Conservation (phyloP, 306 rosid genomes). For the Hippophae tibetana region DNA sequence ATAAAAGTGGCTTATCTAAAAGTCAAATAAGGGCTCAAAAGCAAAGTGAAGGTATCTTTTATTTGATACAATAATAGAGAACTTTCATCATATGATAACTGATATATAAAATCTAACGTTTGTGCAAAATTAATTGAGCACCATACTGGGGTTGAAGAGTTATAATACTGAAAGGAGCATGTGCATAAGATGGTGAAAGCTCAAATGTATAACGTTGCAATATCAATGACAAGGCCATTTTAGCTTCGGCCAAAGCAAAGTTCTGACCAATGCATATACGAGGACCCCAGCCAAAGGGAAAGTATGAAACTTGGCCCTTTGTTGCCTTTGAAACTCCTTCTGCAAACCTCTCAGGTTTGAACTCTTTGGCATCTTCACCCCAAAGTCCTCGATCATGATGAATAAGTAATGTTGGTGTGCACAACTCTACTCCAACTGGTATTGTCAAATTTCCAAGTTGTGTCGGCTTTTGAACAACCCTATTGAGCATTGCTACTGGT, state of each 20-base stretch:
- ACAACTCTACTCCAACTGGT: constrained; percentile 1
- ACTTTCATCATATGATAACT: too few relatives aligned
- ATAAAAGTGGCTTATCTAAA: too few relatives aligned
- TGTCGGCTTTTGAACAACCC: neutral
- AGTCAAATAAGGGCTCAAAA: too few relatives aligned
- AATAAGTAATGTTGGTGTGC: neutral
- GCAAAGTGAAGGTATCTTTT: too few relatives aligned
- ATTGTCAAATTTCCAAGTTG: constrained; percentile 2
- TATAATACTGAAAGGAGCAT: too few relatives aligned
- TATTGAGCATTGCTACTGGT: neutral
- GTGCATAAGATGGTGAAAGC: too few relatives aligned
- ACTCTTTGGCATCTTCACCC: constrained; percentile 41
- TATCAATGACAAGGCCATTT: constrained; percentile 11
- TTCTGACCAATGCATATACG: constrained; percentile 36
- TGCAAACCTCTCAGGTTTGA: constrained; percentile 35
- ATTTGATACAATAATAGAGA: too few relatives aligned
- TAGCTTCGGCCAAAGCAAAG: constrained; percentile 18
- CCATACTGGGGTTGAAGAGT: too few relatives aligned
- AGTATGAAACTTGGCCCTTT: constrained; percentile 22
- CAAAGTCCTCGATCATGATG: constrained; percentile 13
- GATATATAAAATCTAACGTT: too few relatives aligned
- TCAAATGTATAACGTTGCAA: constrained; percentile 17
- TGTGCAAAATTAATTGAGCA: too few relatives aligned
- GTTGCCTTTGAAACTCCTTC: constrained; percentile 31
- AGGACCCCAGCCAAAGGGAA: constrained; percentile 29